Evolutionary conservation across 768 basidiomycete genomes (phyloP), one percentile per base, ranked within the genome.

Genomic region (Pulveroboletus sp.): DNA sequence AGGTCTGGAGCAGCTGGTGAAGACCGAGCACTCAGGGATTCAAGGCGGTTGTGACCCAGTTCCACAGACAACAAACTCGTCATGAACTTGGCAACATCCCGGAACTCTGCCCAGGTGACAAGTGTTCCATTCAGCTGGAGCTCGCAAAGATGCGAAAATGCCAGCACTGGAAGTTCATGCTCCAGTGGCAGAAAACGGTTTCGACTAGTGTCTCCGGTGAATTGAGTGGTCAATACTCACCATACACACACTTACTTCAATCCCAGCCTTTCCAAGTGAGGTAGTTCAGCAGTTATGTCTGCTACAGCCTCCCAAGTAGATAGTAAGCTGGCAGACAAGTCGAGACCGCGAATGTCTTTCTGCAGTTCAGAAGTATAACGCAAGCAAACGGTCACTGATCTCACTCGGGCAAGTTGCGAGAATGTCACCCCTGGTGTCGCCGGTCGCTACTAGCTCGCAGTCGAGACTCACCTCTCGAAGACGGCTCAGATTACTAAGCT

Each of bases 391-490:
- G 46, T 26, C 38, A 51, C 44, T 37, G 32, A 31, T 55, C 83
- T 76, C 64, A 91, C 89, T 85, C 33, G 85, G 81, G 62, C 86
- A 90, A 24, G 75, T 80, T 32, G 71, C 65, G 32, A 61, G 56
- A 51, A 89, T 82, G 48, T 71, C 69, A 24, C 81, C 82, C 24
- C 72, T 63, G 24, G 73, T 63, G 50, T 75, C 70, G 21, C 83
- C 75, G 37, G 71, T 61, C 42, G 80, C 76, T 11, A 95, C 82
- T 47, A 71, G 65, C 54, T 84, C 79, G 57, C 73, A 75, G 61
- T 94, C 89, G 27, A 96, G 72, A 51, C 93, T 93, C 46, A 87
- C 80, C 64, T 93, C 86, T 46, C 81, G 80, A 43, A 98, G 73
- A 15, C 75, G 75, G 41, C 77, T 75, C 17, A 97, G 68, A 46